Conservation (phyloP, 2,329 filamentous ascomycete genomes). For the Hypoxylon sp. region DNA sequence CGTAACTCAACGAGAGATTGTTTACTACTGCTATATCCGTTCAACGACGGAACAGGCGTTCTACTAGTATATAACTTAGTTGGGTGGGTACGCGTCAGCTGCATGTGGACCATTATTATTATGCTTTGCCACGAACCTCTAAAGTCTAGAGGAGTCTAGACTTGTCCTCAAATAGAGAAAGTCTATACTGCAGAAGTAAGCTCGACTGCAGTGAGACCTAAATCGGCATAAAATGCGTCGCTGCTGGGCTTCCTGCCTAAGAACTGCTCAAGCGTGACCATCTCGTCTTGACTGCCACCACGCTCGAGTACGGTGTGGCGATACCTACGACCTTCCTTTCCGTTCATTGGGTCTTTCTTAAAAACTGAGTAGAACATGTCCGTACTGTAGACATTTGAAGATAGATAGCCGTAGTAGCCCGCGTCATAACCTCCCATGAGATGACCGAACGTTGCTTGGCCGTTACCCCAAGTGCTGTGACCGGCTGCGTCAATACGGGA, state of each 20-base stretch:
- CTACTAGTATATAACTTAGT: constrained; percentile 14
- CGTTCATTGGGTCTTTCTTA: constrained; percentile 82
- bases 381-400: constrained; percentile 82
- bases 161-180: not conserved
- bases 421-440: constrained; percentile 88
- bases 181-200: constrained; percentile 20
- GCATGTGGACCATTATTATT: constrained; percentile 4
- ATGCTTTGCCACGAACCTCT: not conserved
- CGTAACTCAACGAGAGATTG: not conserved
- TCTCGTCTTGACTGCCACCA: constrained; percentile 83
- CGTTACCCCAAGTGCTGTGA: constrained; percentile 76
- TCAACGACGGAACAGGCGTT: not conserved
- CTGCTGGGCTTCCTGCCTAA: constrained; percentile 80
- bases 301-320: constrained; percentile 82
- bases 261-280: constrained; percentile 83
- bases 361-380: constrained; percentile 91
- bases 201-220: constrained; percentile 63
- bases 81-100: not conserved
- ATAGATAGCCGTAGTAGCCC: constrained; percentile 82
- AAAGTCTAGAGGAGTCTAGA: too few species aligned
- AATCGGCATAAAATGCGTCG: constrained; percentile 83
- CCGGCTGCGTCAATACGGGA: constrained; percentile 37
- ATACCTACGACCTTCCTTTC: constrained; percentile 78
- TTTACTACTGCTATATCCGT: not conserved
- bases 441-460: constrained; percentile 84